Evolutionary conservation across 192 early-diverging fungal genomes (phyloP).

Genomic region (Allomyces javanicus): DNA sequence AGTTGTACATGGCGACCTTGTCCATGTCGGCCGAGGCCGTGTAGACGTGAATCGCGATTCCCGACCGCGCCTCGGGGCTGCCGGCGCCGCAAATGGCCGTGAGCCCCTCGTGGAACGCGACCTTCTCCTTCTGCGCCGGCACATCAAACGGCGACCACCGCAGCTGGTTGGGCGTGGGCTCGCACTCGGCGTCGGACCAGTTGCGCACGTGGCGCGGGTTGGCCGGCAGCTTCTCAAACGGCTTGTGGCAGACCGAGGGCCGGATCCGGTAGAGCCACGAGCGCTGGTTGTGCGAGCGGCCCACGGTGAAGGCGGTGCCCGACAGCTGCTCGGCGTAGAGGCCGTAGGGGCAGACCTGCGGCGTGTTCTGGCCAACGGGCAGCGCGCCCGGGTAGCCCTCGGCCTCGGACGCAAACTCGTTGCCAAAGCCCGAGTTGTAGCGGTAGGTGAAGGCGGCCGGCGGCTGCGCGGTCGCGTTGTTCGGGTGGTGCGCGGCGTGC

Average conservation of each 20-base stretch:
- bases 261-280: conserved; percentile 93
- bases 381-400: conserved; percentile 43
- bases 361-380: conserved; percentile 77
- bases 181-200: conserved; percentile 32
- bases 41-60: conserved; percentile 75
- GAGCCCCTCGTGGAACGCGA: conserved; percentile 70
- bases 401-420: conserved; percentile 69
- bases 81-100: conserved; percentile 72
- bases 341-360: conserved; percentile 70
- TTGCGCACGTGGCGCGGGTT: conserved; percentile 26
- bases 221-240: conserved; percentile 23
- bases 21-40: conserved; percentile 57
- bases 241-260: conserved; percentile 67
- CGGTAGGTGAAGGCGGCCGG: conserved; percentile 15
- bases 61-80: conserved; percentile 48
- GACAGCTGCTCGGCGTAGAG: conserved; percentile 91
- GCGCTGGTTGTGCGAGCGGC: conserved; percentile 55
- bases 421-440: conserved; percentile 74
- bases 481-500: not conserved
- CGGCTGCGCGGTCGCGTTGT: not conserved
- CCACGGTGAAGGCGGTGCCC: conserved; percentile 75
- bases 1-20: conserved; percentile 56
- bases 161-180: conserved; percentile 64
- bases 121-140: conserved; percentile 15
- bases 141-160: conserved; percentile 82